phyloP scores from a whole-genome alignment of 345 rosid genomes.

The Eutrema japonicum region DNA sequence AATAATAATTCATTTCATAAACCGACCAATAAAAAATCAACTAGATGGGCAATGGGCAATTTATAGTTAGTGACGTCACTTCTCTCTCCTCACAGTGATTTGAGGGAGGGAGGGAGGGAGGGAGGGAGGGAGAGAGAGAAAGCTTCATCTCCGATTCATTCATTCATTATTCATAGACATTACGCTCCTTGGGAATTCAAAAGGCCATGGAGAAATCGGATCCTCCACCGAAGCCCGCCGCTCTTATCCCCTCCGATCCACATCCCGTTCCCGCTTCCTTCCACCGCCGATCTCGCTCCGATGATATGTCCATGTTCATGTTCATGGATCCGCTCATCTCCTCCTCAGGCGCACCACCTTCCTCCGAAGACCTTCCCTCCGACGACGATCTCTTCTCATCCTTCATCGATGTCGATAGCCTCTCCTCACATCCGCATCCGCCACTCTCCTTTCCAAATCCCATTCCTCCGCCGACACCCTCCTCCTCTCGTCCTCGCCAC shows the following conservation, averaged over 20 bases:
- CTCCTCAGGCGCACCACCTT: conserved; percentile 45
- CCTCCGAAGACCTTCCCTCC: conserved; percentile 55
- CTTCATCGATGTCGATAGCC: conserved; percentile 60
- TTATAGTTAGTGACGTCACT: conserved; percentile 41
- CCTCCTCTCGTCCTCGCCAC: conserved; percentile 51
- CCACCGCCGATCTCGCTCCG: conserved; percentile 70
- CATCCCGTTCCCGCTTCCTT: conserved; percentile 30
- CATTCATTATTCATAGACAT: not conserved
- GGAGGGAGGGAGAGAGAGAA: conserved; percentile 35
- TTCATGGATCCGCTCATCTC: conserved; percentile 53
- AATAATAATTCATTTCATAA: not conserved
- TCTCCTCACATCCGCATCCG: conserved; percentile 42
- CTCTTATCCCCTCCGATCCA: conserved; percentile 21
- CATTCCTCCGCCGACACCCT: conserved; percentile 15
- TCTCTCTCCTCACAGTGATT: conserved; percentile 35
- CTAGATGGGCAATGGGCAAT: not conserved
- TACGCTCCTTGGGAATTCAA: not conserved
- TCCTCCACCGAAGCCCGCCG: not conserved
- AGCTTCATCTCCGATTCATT: conserved; percentile 16
- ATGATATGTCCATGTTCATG: conserved; percentile 56
- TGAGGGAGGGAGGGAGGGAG: not conserved
- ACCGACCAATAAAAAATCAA: conserved; percentile 3
- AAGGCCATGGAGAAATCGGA: conserved; percentile 34
- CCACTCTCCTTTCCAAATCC: conserved; percentile 28
- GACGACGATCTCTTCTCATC: conserved; percentile 72